Percentiles rank a stretch among this genome's conserved stretches.
phyloP scores from a whole-genome alignment of 2,329 filamentous ascomycete species.

The Polytolypa hystricis region DNA sequence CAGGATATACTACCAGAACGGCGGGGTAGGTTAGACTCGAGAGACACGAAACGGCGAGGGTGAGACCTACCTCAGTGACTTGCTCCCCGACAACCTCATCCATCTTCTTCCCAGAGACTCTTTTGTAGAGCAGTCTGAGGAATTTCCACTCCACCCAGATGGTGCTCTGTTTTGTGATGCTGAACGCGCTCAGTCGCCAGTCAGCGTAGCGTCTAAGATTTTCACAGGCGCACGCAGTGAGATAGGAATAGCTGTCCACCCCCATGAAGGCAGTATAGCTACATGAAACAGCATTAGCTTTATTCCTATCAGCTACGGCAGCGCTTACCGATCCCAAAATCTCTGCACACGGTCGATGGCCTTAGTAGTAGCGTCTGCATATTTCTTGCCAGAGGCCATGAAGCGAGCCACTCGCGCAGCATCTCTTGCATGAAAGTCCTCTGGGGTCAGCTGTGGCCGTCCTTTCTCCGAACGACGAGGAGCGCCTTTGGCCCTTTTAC shows the following conservation, averaged over 20 bases:
- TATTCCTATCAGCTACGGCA: too few relatives aligned
- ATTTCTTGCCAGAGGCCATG: conserved; percentile 6
- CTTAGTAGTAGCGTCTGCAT: conserved; percentile 5
- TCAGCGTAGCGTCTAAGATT: conserved; percentile 5
- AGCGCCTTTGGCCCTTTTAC: conserved; percentile 1
- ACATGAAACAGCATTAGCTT: conserved; percentile 1
- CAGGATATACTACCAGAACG: background rate
- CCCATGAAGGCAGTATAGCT: conserved; percentile 5
- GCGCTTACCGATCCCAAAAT: conserved; percentile 6
- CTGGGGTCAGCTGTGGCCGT: background rate
- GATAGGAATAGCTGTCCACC: conserved; percentile 1
- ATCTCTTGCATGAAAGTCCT: background rate
- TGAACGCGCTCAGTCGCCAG: conserved; percentile 3
- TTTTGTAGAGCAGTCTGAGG: conserved; percentile 3
- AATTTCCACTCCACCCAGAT: conserved; percentile 1
- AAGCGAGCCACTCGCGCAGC: conserved; percentile 3
- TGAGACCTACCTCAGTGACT: background rate
- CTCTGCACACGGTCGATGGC: conserved; percentile 5
- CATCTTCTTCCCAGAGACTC: conserved; percentile 4
- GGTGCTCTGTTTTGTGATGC: background rate
- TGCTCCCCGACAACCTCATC: conserved; percentile 8
- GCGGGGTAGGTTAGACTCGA: background rate
- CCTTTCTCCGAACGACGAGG: background rate
- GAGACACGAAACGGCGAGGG: background rate
- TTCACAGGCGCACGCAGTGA: conserved; percentile 4